phyloP scores from a whole-genome alignment of 805 yeast species.

The Sporopachydermia lactativora region DNA sequence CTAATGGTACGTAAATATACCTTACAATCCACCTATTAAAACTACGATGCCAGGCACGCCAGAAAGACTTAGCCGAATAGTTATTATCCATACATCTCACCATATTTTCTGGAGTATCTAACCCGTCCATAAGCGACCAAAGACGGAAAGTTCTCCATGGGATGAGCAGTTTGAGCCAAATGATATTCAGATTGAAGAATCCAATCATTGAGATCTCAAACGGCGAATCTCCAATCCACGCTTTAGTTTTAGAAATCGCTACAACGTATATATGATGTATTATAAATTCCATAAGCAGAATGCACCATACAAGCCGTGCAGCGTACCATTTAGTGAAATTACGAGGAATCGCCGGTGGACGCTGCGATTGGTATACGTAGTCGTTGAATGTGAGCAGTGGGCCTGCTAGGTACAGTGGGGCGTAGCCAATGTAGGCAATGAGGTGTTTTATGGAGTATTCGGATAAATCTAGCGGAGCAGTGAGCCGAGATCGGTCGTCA shows the following conservation, averaged over 20 bases:
- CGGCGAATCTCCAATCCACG: conserved; percentile 84
- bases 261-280: conserved; percentile 86
- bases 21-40: conserved; percentile 82
- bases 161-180: conserved; percentile 83
- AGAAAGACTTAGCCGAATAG: conserved; percentile 84
- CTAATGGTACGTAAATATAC: conserved; percentile 83
- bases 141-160: conserved; percentile 95
- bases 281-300: conserved; percentile 78
- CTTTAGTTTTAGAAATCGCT: conserved; percentile 78
- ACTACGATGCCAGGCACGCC: conserved; percentile 99
- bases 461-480: conserved; percentile 41
- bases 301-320: conserved; percentile 52
- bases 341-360: conserved; percentile 42
- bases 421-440: conserved; percentile 62
- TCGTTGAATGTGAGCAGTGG: conserved; percentile 92
- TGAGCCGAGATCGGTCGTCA: conserved; percentile 8
- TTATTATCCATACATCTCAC: conserved; percentile 90
- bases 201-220: conserved; percentile 94
- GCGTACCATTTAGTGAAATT: conserved; percentile 48
- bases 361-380: conserved; percentile 57
- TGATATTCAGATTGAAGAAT: conserved; percentile 72
- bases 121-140: conserved; percentile 86
- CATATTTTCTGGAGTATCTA: conserved; percentile 97
- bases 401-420: conserved; percentile 91
- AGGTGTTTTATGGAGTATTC: conserved; percentile 57